Base-by-base conservation (phyloP, 352 stramenopile genomes). In the Bremia lactucae region DNA sequence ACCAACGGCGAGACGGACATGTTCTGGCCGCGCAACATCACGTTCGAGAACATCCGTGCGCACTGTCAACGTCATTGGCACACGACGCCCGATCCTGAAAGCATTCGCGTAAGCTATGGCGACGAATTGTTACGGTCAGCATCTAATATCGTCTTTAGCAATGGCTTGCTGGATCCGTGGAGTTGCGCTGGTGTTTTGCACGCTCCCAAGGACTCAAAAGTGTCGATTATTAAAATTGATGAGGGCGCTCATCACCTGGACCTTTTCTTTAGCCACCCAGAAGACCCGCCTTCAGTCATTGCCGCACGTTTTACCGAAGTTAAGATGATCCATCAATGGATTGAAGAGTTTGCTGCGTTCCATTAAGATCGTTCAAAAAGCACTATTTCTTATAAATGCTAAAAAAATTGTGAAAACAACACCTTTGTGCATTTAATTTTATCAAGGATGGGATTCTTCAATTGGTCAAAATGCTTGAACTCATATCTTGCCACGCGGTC, bases 111-210 rank as follows among this genome's bases (percentile, higher is more conserved):
- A 22, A 74, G 58, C 38, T 94, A 90, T 44, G 83, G 83, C 20
- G 79, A 88, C 36, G 55, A 49, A 13, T 36, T 62, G 26, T 42
- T 94, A 21, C 55, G 64, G 1, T 65, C 49, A 5, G 71, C 68
- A 16, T 96, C 87, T 22, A 97, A 97, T 47, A 97, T 98, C 42
- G 80, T 98, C 11, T 97, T 97, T 41, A 96, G 83, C 40, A 97
- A 97, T 58, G 94, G 94, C 10, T 56, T 91, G 11, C 56, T 96
- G 4, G 94, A 98, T 49, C 94, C 94, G 4, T 98, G 93, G 94
- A 85, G 68, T 52, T 79, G 77, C 24, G 89, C 73, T 4, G 92
- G 90, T 13, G 86, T 97, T 11, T 70, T 76, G 19, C 40, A 68
- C 4, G 55, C 69, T 14, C 73, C 73, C 1, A 52, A 67, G 14